Conservation (phyloP, 2,329 filamentous ascomycete genomes). For the Colletotrichum agaves region DNA sequence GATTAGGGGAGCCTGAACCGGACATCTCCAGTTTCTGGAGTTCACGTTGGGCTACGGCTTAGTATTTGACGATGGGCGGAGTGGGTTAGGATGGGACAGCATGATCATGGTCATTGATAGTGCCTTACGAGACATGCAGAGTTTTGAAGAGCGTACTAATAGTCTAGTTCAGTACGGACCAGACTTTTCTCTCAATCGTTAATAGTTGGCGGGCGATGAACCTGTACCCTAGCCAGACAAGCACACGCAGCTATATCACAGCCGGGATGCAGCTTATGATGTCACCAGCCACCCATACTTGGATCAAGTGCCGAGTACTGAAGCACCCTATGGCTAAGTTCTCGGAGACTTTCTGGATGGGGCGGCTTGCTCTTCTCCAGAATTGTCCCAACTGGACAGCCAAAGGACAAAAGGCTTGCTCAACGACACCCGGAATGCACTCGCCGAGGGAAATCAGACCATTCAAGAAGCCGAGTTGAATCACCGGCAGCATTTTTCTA, state of each 20-base stretch:
- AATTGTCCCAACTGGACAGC: constrained; percentile 17
- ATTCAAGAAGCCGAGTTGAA: neutral
- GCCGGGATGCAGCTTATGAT: constrained; percentile 5
- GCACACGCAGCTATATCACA: too few relatives aligned
- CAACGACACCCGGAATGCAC: constrained; percentile 5
- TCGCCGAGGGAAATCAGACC: constrained; percentile 2
- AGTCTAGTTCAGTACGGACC: too few relatives aligned
- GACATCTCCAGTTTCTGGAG: constrained; percentile 2
- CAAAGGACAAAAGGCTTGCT: constrained; percentile 1
- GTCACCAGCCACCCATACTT: constrained; percentile 24
- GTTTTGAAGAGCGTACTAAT: neutral
- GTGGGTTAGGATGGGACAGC: constrained; percentile 9
- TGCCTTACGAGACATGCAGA: neutral
- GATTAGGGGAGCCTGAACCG: neutral
- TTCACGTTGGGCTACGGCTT: constrained; percentile 9
- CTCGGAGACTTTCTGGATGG: constrained; percentile 24
- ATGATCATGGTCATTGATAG: constrained; percentile 8
- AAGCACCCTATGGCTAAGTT: constrained; percentile 10
- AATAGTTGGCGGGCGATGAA: too few relatives aligned
- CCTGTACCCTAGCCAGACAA: too few relatives aligned
- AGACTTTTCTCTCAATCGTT: too few relatives aligned
- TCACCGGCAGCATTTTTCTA: neutral
- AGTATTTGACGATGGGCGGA: constrained; percentile 2
- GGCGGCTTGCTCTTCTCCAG: constrained; percentile 28
- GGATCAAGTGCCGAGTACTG: constrained; percentile 20